These are phyloP conservation scores for Skeletonema potamos DNA, from an alignment of 108 stramenopile species.

Conservation along the genomic window DNA sequence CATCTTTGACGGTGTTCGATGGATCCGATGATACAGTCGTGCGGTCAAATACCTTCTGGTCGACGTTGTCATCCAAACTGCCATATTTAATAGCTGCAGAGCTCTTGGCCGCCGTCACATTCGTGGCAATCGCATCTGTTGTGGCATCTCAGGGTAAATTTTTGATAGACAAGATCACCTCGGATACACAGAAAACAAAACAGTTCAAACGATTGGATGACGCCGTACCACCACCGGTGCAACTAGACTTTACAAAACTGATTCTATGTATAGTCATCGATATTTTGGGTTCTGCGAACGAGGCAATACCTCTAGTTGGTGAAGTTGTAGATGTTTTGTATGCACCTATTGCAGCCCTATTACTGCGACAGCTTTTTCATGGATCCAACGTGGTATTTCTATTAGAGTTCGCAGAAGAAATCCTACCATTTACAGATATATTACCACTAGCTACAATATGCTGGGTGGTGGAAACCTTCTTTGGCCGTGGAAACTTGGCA, in stretches of 20 bases:
- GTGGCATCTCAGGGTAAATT: conserved; percentile 19
- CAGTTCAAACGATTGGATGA: not conserved
- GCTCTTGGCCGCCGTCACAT: conserved; percentile 50
- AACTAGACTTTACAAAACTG: conserved; percentile 62
- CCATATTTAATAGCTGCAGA: conserved; percentile 55
- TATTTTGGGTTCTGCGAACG: conserved; percentile 60
- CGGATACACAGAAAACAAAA: not conserved
- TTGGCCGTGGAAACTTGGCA: conserved; percentile 53
- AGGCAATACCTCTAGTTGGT: conserved; percentile 63
- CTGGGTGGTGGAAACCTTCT: conserved; percentile 74
- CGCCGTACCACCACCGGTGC: not conserved
- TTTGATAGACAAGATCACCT: not conserved
- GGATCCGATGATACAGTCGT: conserved; percentile 64
- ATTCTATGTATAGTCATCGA: conserved; percentile 66
- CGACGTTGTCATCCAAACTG: conserved; percentile 36
- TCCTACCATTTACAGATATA: conserved; percentile 82
- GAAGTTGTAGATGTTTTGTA: conserved; percentile 65
- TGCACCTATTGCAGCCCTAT: conserved; percentile 60
- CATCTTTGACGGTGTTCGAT: conserved; percentile 47
- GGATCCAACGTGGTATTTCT: conserved; percentile 67
- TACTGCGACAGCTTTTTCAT: conserved; percentile 52
- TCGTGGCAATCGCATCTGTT: conserved; percentile 46
- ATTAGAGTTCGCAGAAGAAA: conserved; percentile 76
- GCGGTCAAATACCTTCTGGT: conserved; percentile 65
- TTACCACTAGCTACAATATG: conserved; percentile 76